These are phyloP conservation scores for Pseudopyrenochaeta lycopersici DNA, from an alignment of 2,329 filamentous ascomycete genomes.

Conservation along the genomic window DNA sequence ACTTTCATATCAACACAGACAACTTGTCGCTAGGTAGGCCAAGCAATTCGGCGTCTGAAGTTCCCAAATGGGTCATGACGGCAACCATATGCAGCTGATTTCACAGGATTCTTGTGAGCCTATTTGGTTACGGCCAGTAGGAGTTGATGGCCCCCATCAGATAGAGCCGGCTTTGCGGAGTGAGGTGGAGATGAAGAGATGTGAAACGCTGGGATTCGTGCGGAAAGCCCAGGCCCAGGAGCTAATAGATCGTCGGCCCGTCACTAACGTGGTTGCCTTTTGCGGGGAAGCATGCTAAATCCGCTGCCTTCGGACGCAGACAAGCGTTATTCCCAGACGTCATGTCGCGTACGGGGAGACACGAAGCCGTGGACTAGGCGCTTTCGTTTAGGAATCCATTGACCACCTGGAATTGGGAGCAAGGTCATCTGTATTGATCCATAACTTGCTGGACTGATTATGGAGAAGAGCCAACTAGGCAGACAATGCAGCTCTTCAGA, in stretches of 20 bases:
- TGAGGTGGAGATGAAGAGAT: constrained; percentile 32
- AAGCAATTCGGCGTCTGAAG: background rate
- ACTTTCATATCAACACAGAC: background rate
- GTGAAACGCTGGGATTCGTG: constrained; percentile 27
- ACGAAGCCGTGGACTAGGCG: background rate
- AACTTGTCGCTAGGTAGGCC: background rate
- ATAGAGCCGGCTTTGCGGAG: constrained; percentile 34
- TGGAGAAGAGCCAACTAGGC: background rate
- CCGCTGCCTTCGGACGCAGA: constrained; percentile 12
- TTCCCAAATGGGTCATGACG: constrained; percentile 8
- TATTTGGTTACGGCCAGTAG: constrained; percentile 5
- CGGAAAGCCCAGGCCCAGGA: constrained; percentile 29
- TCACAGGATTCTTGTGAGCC: constrained; percentile 4
- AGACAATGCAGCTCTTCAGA: background rate
- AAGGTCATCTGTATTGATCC: background rate
- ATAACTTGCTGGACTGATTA: no score
- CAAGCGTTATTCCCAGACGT: constrained; percentile 27
- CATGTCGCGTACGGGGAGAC: constrained; percentile 14
- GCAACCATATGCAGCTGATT: constrained; percentile 2
- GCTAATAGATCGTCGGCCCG: constrained; percentile 30
- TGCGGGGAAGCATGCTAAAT: constrained; percentile 42
- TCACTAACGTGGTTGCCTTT: constrained; percentile 27
- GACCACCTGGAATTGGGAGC: background rate
- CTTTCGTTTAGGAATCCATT: background rate
- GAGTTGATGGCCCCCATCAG: constrained; percentile 1